These are phyloP conservation scores for Dispira parvispora DNA, from an alignment of 192 early-diverging fungal genomes.

Conservation along the genomic window DNA sequence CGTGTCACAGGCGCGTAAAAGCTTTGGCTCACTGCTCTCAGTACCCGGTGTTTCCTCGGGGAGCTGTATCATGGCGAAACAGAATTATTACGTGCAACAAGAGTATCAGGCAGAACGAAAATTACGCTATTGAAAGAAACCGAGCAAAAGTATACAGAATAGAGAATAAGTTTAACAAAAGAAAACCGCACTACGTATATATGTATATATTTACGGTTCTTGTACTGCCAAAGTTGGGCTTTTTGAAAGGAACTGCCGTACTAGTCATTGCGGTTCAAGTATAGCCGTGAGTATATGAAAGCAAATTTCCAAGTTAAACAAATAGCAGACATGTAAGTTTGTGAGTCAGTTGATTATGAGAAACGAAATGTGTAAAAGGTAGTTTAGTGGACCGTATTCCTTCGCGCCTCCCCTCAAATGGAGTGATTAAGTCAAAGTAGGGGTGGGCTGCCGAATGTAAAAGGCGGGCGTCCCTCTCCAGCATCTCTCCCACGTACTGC, in stretches of 20 bases:
- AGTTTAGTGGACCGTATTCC: not conserved
- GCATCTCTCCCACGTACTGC: too few species aligned
- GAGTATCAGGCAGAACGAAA: not conserved
- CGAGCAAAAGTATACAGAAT: not conserved
- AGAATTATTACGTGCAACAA: not conserved
- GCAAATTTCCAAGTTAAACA: not conserved
- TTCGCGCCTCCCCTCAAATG: too few species aligned
- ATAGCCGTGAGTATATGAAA: not conserved
- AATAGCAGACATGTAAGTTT: not conserved
- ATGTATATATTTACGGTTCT: too few species aligned
- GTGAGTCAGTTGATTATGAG: not conserved
- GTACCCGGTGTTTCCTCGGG: conserved; percentile 14
- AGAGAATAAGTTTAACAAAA: not conserved
- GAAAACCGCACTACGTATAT: not conserved
- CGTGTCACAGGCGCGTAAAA: conserved; percentile 31
- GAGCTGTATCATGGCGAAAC: too few species aligned
- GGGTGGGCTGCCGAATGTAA: too few species aligned
- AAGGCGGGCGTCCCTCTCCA: too few species aligned
- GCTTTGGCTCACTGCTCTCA: conserved; percentile 18
- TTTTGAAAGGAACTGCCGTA: not conserved
- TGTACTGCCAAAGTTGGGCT: too few species aligned
- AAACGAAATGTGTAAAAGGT: not conserved
- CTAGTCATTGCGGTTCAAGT: not conserved
- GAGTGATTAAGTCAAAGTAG: too few species aligned
- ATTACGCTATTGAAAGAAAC: not conserved